Evolutionary conservation across 257 asterid species (phyloP).

Genomic region (Solanum sitiens): DNA sequence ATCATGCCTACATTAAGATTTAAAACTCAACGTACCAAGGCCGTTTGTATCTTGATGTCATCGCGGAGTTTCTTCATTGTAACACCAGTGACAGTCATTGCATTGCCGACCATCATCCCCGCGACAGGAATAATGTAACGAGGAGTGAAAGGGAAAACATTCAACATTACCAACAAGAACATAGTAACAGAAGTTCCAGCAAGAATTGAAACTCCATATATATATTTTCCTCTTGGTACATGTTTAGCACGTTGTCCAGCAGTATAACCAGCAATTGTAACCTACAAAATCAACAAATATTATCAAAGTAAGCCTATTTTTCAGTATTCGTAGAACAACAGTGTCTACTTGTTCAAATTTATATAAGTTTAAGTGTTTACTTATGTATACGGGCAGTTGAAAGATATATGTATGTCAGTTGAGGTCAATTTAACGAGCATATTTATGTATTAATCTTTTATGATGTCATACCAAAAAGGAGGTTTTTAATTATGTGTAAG

Average conservation of each 20-base stretch:
- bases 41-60: conserved; percentile 73
- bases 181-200: conserved; percentile 65
- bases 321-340: not conserved
- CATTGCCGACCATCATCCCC: conserved; percentile 94
- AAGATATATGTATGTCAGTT: not conserved
- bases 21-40: conserved; percentile 26
- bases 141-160: conserved; percentile 84
- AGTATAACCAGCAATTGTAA: conserved; percentile 69
- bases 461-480: not conserved
- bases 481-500: not conserved
- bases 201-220: conserved; percentile 72
- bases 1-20: not conserved
- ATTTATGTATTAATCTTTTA: not conserved
- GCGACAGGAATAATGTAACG: conserved; percentile 80
- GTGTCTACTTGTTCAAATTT: not conserved
- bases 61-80: conserved; percentile 89
- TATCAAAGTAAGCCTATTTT: not conserved
- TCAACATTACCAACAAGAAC: conserved; percentile 41
- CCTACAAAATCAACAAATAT: conserved; percentile 19
- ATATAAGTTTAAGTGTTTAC: not conserved
- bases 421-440: not conserved
- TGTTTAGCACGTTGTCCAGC: conserved; percentile 95
- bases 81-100: conserved; percentile 93
- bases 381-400: too few relatives aligned
- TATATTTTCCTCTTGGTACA: conserved; percentile 68